Evolutionary conservation across 352 stramenopile species (phyloP).

Genomic region (Phytopythium delawarense): DNA sequence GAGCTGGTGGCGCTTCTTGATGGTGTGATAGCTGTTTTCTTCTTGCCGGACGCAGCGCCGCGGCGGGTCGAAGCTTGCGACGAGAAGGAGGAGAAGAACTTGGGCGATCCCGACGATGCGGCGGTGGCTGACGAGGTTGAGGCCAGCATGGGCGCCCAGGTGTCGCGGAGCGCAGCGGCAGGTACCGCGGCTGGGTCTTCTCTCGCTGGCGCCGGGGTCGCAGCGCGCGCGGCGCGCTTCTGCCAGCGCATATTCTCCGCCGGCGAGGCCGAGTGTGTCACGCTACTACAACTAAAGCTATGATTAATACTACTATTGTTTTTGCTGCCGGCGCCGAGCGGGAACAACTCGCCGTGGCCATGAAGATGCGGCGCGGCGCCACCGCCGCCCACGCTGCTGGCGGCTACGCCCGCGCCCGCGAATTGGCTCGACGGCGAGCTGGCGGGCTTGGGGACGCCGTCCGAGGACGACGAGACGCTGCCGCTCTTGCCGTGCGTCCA

Average conservation of each 20-base stretch:
- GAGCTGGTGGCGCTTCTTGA: slow-evolving; percentile 1
- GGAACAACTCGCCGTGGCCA: slow-evolving; percentile 8
- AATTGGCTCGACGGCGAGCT: neutral
- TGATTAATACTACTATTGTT: slow-evolving; percentile 16
- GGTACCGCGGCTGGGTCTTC: neutral
- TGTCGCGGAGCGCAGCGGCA: neutral
- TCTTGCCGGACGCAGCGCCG: slow-evolving; percentile 16
- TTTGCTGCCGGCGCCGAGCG: slow-evolving; percentile 2
- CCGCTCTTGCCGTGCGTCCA: slow-evolving; percentile 76
- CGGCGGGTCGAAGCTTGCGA: slow-evolving; percentile 7
- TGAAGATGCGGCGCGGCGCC: neutral
- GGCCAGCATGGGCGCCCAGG: slow-evolving; percentile 11
- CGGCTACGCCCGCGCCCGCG: neutral
- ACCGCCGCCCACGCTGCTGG: neutral
- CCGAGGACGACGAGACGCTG: slow-evolving; percentile 52
- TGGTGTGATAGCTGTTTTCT: slow-evolving; percentile 12
- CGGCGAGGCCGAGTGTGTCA: slow-evolving; percentile 10
- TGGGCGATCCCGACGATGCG: slow-evolving; percentile 12
- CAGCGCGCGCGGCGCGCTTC: slow-evolving; percentile 26
- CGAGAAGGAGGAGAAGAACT: slow-evolving; percentile 19
- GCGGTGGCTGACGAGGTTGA: slow-evolving; percentile 9
- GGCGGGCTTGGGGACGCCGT: slow-evolving; percentile 13
- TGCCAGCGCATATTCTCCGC: slow-evolving; percentile 40
- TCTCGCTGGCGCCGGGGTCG: slow-evolving; percentile 10
- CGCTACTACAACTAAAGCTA: slow-evolving; percentile 29